These are phyloP conservation scores for Neofusicoccum ribis DNA, from an alignment of 2,329 filamentous ascomycete species.

Conservation along the genomic window DNA sequence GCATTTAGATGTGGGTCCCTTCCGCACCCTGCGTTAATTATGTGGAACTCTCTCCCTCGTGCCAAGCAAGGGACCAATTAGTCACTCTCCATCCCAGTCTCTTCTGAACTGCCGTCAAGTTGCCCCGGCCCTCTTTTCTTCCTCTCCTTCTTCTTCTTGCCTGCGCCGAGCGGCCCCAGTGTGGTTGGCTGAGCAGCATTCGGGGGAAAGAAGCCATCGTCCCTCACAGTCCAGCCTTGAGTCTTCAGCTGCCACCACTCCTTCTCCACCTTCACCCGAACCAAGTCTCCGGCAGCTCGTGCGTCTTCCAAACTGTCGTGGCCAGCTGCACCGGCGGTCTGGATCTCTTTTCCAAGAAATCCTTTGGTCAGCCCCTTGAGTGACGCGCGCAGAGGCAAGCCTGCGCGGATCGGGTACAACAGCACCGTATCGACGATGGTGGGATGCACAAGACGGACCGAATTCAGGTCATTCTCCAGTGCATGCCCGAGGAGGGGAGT, in stretches of 20 bases:
- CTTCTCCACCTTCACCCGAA: conserved; percentile 67
- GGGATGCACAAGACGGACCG: conserved; percentile 79
- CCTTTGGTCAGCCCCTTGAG: conserved; percentile 72
- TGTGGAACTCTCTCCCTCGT: background rate
- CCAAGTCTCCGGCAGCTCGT: conserved; percentile 81
- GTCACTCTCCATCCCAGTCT: conserved; percentile 18
- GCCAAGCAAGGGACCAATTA: background rate
- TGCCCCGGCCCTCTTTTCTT: conserved; percentile 20
- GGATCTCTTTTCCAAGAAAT: conserved; percentile 75
- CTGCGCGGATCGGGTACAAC: conserved; percentile 75
- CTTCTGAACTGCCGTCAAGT: conserved; percentile 14
- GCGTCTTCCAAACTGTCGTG: conserved; percentile 96
- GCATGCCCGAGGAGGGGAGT: conserved; percentile 92
- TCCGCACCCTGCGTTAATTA: no score
- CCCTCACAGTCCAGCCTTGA: conserved; percentile 61
- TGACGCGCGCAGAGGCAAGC: conserved; percentile 74
- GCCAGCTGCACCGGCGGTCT: conserved; percentile 66
- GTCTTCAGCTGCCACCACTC: conserved; percentile 68
- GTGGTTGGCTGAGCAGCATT: background rate
- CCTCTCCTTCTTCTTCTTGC: conserved; percentile 27
- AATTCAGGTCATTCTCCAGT: conserved; percentile 92
- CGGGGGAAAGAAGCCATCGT: conserved; percentile 22
- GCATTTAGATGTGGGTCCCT: background rate
- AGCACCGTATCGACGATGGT: conserved; percentile 83
- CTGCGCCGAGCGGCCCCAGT: background rate